Base-by-base conservation (phyloP, 2,329 filamentous ascomycete genomes). In the Microsporum audouinii region DNA sequence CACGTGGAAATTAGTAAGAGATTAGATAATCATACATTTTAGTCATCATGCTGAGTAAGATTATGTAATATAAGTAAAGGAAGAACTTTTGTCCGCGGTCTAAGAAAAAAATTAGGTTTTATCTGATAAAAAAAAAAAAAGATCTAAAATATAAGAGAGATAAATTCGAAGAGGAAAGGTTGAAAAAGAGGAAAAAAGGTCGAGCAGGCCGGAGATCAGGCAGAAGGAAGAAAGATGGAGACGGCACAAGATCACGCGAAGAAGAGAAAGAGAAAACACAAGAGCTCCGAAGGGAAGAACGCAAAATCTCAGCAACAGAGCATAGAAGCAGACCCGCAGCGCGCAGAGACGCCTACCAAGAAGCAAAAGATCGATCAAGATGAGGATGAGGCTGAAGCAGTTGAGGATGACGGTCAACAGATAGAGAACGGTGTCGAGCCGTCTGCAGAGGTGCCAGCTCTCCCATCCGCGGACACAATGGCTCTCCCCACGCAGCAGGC, bases 401-500 rank as follows among this genome's bases (percentile, higher is more conserved):
- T 49, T 5, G 31, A 55, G 34, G 39, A 33, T 14, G 43, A 55
- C 1, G 36, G 23, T 0, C 55, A 49, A n/a, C n/a, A 60, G 2
- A 10, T 14, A 3, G 38, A 53, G 2, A 53, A 76, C 72, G 65
- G 66, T 63, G 77, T 75, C 65, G 71, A 65, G n/a, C 64, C 66
- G 3, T 67, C 67, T 14, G 64, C 49, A 4, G 57, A 63, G 12
- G 45, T 68, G 39, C 61, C 76, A 31, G 82, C 82, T 61, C 74
- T 85, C 7, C 81, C 82, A n/a, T 80, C 80, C 7, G 67, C 73
- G 63, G 71, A 73, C 45, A 66, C 78, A 12, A 79, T 86, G 58
- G 77, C 79, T 10, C 72, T 85, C 58, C 85, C 85, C 1, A 79
- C 79, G 34, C 80, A 83, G 34, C 82, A 82, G 59, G 77, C 75